Percentiles rank a stretch among this genome's conserved stretches.
phyloP scores from a whole-genome alignment of 2,329 filamentous ascomycete genomes.

The Plectosphaerella cucumerina region DNA sequence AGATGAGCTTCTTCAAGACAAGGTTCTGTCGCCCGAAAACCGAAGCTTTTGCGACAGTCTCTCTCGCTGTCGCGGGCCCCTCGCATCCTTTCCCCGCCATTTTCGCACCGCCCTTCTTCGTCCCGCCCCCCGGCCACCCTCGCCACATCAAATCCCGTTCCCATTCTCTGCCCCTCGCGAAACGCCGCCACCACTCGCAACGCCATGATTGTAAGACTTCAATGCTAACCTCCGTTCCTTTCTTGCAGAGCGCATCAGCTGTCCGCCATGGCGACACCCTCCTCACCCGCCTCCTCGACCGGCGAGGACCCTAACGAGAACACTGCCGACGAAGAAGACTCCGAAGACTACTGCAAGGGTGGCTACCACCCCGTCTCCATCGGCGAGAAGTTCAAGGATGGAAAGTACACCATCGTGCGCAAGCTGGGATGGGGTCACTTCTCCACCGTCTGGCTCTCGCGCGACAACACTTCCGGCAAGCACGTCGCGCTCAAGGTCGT shows the following conservation, averaged over 20 bases:
- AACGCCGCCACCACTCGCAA: neutral
- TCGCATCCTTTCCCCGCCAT: conserved; percentile 4
- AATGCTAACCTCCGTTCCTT: conserved; percentile 13
- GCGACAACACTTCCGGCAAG: conserved; percentile 84
- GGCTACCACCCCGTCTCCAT: conserved; percentile 94
- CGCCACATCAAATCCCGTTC: neutral
- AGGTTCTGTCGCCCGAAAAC: conserved; percentile 23
- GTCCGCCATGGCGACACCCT: conserved; percentile 66
- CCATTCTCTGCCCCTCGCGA: neutral
- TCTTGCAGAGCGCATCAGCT: conserved; percentile 49
- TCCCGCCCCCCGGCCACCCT: neutral
- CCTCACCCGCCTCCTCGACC: conserved; percentile 60
- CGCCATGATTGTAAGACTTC: neutral
- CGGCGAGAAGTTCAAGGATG: conserved; percentile 96
- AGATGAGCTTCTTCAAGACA: conserved; percentile 41
- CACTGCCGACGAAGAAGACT: conserved; percentile 97
- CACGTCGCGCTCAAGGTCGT: conserved; percentile 98
- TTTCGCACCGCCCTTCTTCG: conserved; percentile 1
- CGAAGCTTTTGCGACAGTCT: conserved; percentile 1
- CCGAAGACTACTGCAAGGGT: conserved; percentile 98
- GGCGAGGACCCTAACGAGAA: conserved; percentile 83
- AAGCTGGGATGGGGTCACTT: conserved; percentile 99
- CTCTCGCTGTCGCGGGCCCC: conserved; percentile 8
- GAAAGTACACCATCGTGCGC: conserved; percentile 91
- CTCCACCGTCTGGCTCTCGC: conserved; percentile 85